These are phyloP conservation scores for Begonia masoniana DNA, from an alignment of 306 rosid species.

Conservation along the genomic window DNA sequence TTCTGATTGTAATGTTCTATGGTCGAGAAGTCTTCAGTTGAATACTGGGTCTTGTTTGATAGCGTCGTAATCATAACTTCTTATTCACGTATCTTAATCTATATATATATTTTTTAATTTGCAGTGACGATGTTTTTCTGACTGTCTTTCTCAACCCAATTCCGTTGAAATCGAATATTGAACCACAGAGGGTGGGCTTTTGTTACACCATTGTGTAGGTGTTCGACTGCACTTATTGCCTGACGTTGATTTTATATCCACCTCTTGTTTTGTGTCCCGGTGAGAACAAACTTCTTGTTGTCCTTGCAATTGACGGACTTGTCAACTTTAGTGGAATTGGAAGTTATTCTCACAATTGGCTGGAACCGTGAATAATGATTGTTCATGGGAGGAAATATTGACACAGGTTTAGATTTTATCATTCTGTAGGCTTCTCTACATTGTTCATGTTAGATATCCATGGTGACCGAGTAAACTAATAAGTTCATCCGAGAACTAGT, in stretches of 20 bases:
- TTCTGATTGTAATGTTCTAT: conserved; percentile 25
- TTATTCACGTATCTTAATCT: conserved; percentile 8
- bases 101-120: not conserved
- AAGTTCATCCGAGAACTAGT: not conserved
- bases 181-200: conserved; percentile 26
- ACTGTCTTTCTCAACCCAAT: conserved; percentile 27
- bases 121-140: conserved; percentile 32
- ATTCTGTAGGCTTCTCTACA: not conserved
- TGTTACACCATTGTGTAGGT: conserved; percentile 6
- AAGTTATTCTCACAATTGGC: not conserved
- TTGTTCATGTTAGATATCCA: too few species aligned
- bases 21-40: conserved; percentile 15
- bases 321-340: conserved; percentile 1
- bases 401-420: not conserved
- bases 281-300: conserved; percentile 1
- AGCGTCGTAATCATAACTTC: conserved; percentile 6
- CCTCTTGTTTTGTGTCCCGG: conserved; percentile 9
- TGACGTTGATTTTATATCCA: conserved; percentile 14
- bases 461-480: not conserved
- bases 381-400: too few species aligned
- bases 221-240: conserved; percentile 6
- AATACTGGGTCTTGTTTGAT: conserved; percentile 15
- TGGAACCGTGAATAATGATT: too few species aligned
- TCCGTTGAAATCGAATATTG: conserved; percentile 51
- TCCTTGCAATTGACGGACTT: too few species aligned